Evolutionary conservation across 148 eudicot species (phyloP).

Genomic region (Hydrangea macrophylla): DNA sequence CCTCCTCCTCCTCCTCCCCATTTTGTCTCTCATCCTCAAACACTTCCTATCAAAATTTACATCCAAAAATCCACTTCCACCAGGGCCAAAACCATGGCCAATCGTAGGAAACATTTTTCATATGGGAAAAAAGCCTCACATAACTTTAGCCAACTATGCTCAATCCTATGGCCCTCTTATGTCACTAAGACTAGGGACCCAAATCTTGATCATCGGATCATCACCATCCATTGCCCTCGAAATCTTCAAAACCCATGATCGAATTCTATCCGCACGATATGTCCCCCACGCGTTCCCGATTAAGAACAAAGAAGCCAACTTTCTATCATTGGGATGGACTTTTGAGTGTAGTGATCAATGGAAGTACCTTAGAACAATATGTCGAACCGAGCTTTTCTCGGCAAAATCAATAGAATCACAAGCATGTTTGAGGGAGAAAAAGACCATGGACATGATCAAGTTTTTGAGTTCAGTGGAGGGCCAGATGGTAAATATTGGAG

Average conservation of each 20-base stretch:
- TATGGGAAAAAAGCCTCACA: constrained; percentile 2
- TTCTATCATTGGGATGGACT: not conserved
- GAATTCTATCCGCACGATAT: not conserved
- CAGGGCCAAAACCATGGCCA: not conserved
- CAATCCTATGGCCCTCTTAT: not conserved
- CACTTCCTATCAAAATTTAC: not conserved
- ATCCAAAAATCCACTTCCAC: not conserved
- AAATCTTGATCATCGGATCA: not conserved
- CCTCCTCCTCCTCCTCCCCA: not conserved
- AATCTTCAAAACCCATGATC: not conserved
- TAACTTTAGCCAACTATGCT: not conserved
- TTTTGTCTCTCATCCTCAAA: not conserved
- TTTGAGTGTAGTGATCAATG: not conserved
- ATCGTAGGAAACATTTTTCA: not conserved
- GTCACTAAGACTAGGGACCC: not conserved
- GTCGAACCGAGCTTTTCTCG: not conserved
- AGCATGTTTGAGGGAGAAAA: not conserved
- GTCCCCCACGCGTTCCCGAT: not conserved
- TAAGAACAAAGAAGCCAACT: not conserved
- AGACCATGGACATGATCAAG: not conserved
- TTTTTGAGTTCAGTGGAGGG: not conserved
- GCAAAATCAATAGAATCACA: not conserved
- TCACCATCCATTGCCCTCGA: not conserved
- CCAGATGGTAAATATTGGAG: not conserved
- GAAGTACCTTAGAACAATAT: not conserved